Evolutionary conservation across 2,329 filamentous ascomycete genomes (phyloP).

Genomic region (Aspergillus melleus): DNA sequence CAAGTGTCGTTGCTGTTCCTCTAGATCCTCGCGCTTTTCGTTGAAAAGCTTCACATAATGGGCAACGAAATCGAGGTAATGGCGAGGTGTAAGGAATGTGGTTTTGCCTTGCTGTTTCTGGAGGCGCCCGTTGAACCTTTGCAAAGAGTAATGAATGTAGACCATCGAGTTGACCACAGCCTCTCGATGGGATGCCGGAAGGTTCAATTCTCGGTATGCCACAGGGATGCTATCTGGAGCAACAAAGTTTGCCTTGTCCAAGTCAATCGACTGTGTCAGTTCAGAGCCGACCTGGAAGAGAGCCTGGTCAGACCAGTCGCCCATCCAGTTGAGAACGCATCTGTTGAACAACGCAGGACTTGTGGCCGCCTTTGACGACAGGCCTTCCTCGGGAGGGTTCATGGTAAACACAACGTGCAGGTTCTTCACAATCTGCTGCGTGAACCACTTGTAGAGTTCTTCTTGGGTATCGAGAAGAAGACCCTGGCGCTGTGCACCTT

Average conservation of each 20-base stretch:
- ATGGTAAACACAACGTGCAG: conserved; percentile 99
- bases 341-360: conserved; percentile 98
- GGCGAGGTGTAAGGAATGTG: conserved; percentile 91
- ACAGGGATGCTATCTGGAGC: conserved; percentile 91
- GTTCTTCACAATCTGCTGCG: conserved; percentile 98
- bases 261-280: conserved; percentile 91
- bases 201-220: conserved; percentile 78
- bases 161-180: conserved; percentile 98
- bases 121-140: conserved; percentile 83
- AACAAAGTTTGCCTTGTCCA: conserved; percentile 81
- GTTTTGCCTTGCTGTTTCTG: conserved; percentile 88
- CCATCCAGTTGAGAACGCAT: conserved; percentile 99
- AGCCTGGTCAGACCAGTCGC: conserved; percentile 98
- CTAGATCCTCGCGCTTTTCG: conserved; percentile 96
- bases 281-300: conserved; percentile 97
- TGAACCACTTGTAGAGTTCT: conserved; percentile 99
- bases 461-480: conserved; percentile 95
- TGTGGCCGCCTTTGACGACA: conserved; percentile 94
- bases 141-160: conserved; percentile 93
- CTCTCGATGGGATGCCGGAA: conserved; percentile 88
- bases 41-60: conserved; percentile 98
- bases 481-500: conserved; percentile 94
- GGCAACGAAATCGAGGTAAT: conserved; percentile 96
- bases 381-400: conserved; percentile 94
- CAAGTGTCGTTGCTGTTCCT: conserved; percentile 97